Percentiles rank a stretch among this genome's conserved stretches.
Conservation (phyloP, 2,329 filamentous ascomycete genomes). For the Aspergillus quadricinctus region DNA sequence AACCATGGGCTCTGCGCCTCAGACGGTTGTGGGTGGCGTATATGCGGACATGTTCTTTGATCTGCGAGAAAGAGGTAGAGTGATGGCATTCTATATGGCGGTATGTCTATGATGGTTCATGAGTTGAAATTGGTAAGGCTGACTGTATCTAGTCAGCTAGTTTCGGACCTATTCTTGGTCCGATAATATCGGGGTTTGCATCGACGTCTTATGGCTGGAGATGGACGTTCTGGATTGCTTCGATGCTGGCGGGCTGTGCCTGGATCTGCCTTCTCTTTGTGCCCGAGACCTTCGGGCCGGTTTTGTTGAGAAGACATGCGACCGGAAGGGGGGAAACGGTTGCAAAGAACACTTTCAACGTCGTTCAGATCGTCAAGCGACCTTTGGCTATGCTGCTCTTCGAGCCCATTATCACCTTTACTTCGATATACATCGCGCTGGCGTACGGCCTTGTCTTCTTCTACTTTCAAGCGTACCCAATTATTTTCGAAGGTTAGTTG, state of each 20-base stretch:
- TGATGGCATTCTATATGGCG: conserved; percentile 41
- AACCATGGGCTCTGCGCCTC: conserved; percentile 37
- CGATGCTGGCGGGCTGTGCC: conserved; percentile 60
- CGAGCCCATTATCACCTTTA: conserved; percentile 69
- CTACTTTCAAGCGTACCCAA: conserved; percentile 70
- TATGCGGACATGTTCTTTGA: conserved; percentile 45
- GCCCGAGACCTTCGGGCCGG: conserved; percentile 31
- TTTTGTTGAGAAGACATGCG: neutral
- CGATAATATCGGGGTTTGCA: conserved; percentile 44
- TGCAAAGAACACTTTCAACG: conserved; percentile 33
- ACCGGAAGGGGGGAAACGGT: conserved; percentile 28
- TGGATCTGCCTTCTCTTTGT: conserved; percentile 59
- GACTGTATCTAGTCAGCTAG: conserved; percentile 26
- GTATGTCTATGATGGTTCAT: conserved; percentile 15
- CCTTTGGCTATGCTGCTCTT: conserved; percentile 68
- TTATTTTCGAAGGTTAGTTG: conserved; percentile 55
- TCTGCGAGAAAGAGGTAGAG: conserved; percentile 32
- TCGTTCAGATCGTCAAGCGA: conserved; percentile 66
- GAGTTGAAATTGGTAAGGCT: neutral
- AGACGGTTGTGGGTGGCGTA: conserved; percentile 43
- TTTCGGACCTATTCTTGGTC: conserved; percentile 40
- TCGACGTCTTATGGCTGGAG: conserved; percentile 38
- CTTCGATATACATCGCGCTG: conserved; percentile 66
- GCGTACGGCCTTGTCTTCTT: conserved; percentile 67
- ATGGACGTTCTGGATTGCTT: conserved; percentile 53